These are phyloP conservation scores for Spathaspora passalidarum DNA, from an alignment of 805 yeast species.

Conservation along the genomic window DNA sequence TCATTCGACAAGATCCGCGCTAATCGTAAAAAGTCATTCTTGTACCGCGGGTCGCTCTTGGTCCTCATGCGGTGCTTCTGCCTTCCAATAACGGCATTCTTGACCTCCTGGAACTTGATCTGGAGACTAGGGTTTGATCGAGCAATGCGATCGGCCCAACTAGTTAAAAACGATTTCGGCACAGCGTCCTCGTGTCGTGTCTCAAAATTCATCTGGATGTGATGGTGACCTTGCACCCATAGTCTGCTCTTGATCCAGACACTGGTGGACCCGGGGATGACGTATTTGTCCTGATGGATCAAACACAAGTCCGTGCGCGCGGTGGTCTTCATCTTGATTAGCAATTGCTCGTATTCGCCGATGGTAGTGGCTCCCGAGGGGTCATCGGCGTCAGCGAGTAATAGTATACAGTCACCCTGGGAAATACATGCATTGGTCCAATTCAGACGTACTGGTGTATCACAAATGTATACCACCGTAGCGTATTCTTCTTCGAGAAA, in stretches of 20 bases:
- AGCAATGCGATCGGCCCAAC: constrained; percentile 33
- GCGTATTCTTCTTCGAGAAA: constrained; percentile 87
- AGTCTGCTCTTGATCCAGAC: constrained; percentile 80
- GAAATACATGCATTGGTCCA: constrained; percentile 94
- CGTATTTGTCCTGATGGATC: constrained; percentile 78
- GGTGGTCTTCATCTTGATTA: constrained; percentile 72
- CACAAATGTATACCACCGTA: constrained; percentile 86
- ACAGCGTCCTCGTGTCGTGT: constrained; percentile 6
- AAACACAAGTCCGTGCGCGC: constrained; percentile 86
- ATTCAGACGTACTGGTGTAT: constrained; percentile 72
- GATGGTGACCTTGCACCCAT: constrained; percentile 95
- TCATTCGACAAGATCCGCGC: constrained; percentile 90
- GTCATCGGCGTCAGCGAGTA: constrained; percentile 80
- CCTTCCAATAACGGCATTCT: constrained; percentile 22
- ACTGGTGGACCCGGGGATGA: constrained; percentile 80
- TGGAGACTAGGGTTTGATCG: constrained; percentile 32
- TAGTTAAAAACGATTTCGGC: constrained; percentile 24
- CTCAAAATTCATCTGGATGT: constrained; percentile 62
- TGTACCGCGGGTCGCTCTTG: constrained; percentile 51
- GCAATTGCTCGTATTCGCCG: constrained; percentile 81
- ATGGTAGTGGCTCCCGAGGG: constrained; percentile 55
- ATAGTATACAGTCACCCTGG: constrained; percentile 91
- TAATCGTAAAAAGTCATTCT: constrained; percentile 83
- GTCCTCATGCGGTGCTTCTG: constrained; percentile 18
- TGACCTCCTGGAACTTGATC: constrained; percentile 29